Evolutionary conservation across 371 early-diverging fungal species (phyloP).

Genomic region (Mortierella sp.): DNA sequence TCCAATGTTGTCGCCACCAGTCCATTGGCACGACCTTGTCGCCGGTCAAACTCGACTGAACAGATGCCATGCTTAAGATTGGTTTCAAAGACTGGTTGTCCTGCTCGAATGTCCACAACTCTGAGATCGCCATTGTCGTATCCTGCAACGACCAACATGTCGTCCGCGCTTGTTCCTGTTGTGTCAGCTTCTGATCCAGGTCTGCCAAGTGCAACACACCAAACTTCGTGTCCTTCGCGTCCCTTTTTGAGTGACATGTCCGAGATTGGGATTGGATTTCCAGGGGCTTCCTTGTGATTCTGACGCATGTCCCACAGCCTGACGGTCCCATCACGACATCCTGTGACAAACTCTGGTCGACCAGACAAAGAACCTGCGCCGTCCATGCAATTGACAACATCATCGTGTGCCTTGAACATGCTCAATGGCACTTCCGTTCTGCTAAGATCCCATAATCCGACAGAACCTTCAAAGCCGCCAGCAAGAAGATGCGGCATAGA

Average conservation of each 20-base stretch:
- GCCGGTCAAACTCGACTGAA: conserved; percentile 67
- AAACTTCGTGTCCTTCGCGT: conserved; percentile 65
- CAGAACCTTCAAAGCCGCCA: conserved; percentile 79
- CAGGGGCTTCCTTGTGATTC: conserved; percentile 23
- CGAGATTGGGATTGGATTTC: conserved; percentile 61
- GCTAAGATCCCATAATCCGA: conserved; percentile 80
- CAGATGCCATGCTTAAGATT: conserved; percentile 81
- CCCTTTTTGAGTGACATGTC: conserved; percentile 65
- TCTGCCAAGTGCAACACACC: conserved; percentile 76
- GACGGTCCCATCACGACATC: conserved; percentile 80
- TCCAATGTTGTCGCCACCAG: conserved; percentile 64
- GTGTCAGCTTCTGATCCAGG: conserved; percentile 39
- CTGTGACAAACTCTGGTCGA: conserved; percentile 80
- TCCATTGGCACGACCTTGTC: conserved; percentile 55
- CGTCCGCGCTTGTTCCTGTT: conserved; percentile 45
- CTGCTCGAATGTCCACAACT: conserved; percentile 73
- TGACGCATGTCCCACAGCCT: conserved; percentile 88
- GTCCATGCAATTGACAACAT: conserved; percentile 81
- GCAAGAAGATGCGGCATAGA: conserved; percentile 71
- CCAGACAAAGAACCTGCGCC: conserved; percentile 70
- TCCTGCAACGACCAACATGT: conserved; percentile 71
- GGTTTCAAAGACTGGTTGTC: conserved; percentile 76
- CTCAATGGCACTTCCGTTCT: conserved; percentile 69
- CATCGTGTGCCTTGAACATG: conserved; percentile 74
- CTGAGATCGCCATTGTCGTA: conserved; percentile 87